Conservation (phyloP, 805 yeast genomes). For the Metschnikowia vanudenii region DNA sequence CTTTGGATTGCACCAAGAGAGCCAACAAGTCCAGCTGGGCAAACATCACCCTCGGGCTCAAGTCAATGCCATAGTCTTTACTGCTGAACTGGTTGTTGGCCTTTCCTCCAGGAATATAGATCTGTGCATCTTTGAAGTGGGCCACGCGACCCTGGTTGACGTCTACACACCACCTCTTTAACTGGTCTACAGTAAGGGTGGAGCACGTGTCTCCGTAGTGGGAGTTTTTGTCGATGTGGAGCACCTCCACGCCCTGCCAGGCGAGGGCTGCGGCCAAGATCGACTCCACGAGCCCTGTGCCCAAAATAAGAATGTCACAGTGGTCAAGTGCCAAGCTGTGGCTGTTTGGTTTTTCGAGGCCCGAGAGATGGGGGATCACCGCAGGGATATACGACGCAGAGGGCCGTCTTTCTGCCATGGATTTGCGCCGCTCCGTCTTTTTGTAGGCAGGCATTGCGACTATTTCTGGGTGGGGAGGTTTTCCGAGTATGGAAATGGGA, state of each 20-base stretch:
- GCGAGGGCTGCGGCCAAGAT: constrained; percentile 90
- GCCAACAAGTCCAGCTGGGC: constrained; percentile 86
- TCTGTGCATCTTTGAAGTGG: constrained; percentile 66
- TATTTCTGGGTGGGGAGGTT: neutral
- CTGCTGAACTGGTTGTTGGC: constrained; percentile 54
- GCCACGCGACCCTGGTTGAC: constrained; percentile 51
- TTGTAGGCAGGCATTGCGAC: constrained; percentile 21
- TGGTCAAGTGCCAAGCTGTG: constrained; percentile 60
- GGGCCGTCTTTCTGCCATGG: constrained; percentile 69
- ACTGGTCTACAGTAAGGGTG: constrained; percentile 81
- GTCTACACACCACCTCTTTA: constrained; percentile 75
- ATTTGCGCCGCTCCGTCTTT: constrained; percentile 50
- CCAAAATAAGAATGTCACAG: constrained; percentile 86
- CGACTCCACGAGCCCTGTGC: constrained; percentile 89
- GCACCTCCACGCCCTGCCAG: constrained; percentile 96
- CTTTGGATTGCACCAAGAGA: constrained; percentile 77
- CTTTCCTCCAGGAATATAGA: constrained; percentile 67
- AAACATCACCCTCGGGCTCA: constrained; percentile 83
- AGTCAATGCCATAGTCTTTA: constrained; percentile 81
- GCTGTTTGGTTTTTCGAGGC: constrained; percentile 68
- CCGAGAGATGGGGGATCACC: constrained; percentile 70
- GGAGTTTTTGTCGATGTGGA: constrained; percentile 81
- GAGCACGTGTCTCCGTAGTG: constrained; percentile 90
- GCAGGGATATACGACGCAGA: constrained; percentile 44
- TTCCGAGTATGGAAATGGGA: neutral